Base-by-base conservation (phyloP, 2,329 filamentous ascomycete genomes). In the Colletotrichum endophyticum region DNA sequence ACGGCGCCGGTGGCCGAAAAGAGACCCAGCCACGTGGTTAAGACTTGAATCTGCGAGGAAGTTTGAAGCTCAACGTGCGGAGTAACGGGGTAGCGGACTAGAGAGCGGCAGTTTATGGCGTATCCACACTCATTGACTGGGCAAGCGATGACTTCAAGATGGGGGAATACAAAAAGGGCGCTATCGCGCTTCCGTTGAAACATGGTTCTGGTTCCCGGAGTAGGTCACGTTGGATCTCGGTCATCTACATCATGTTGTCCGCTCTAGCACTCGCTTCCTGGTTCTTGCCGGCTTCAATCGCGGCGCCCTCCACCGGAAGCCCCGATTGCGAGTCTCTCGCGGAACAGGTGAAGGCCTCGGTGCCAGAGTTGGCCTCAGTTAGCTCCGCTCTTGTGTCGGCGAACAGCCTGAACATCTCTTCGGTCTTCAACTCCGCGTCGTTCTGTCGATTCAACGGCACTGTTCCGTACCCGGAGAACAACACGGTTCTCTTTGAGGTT, bases 381-480 rank as follows among this genome's bases (percentile, higher is more conserved):
- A 28, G 16, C 5, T 30, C 68, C 6, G 49, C 34, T 6, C 32
- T 39, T 0, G 12, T 75, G 2, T 8, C 68, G 1, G 34, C 68
- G 15, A 53, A 66, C 4, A 44, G 49, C 8, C 25, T 75, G 0
- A 75, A 72, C 8, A 11, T 67, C 7, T 63, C 73, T 5, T 36
- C 49, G 8, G 49, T 70, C 3, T 67, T 72, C 53, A 75, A 75
- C 53, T 34, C 30, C 0, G 27, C 56, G 6, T 25, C 73, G 1
- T 75, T 72, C 9, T 75, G 73, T 22, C n/a, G 62, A 1, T 61
- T 75, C 12, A 66, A 66, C 19, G 68, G 68, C 36, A 72, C 49
- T 1, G 69, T 72, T 3, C 22, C 49, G 2, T 75, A 72, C 8
- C 61, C 68, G 4, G 73, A 62, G 39, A 62, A 63, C 28, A 75